phyloP scores from a whole-genome alignment of 2,329 filamentous ascomycete genomes.

The Huntiella omanensis region DNA sequence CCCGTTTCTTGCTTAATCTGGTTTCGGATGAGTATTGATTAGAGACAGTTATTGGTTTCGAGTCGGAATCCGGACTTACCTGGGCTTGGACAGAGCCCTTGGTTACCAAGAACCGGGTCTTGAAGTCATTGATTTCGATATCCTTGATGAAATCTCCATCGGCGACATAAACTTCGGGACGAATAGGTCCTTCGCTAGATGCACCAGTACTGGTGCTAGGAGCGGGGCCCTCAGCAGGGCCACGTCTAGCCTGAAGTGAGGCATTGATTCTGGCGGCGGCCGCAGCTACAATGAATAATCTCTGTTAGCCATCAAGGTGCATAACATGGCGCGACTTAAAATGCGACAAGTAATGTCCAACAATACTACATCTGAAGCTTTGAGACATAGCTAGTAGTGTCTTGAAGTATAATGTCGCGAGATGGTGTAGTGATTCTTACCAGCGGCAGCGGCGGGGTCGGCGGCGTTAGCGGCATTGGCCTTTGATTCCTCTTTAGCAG shows the following conservation, averaged over 20 bases:
- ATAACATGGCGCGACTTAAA: no score
- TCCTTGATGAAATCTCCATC: slow-evolving; percentile 98
- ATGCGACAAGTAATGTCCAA: no score
- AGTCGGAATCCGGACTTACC: slow-evolving; percentile 42
- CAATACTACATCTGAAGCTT: no score
- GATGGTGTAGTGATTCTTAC: slow-evolving; percentile 25
- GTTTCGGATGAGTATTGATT: slow-evolving; percentile 1
- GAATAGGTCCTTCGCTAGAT: slow-evolving; percentile 33
- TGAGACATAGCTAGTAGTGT: no score
- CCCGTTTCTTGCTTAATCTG: slow-evolving; percentile 99
- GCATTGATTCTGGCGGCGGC: slow-evolving; percentile 79
- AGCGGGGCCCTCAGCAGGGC: slow-evolving; percentile 70
- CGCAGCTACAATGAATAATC: slow-evolving; percentile 37
- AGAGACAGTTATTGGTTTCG: no score
- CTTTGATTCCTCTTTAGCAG: slow-evolving; percentile 6
- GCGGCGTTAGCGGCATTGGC: slow-evolving; percentile 15
- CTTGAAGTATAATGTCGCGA: no score
- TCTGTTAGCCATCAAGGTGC: no score
- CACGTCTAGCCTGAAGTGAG: slow-evolving; percentile 67
- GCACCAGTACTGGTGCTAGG: slow-evolving; percentile 32
- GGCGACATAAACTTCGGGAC: slow-evolving; percentile 79
- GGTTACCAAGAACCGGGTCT: slow-evolving; percentile 91
- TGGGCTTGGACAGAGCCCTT: slow-evolving; percentile 97
- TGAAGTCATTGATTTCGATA: slow-evolving; percentile 94
- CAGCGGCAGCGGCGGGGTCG: slow-evolving; percentile 62